phyloP scores from a whole-genome alignment of 176 grass and related monocot species.

The Juncus inflexus region DNA sequence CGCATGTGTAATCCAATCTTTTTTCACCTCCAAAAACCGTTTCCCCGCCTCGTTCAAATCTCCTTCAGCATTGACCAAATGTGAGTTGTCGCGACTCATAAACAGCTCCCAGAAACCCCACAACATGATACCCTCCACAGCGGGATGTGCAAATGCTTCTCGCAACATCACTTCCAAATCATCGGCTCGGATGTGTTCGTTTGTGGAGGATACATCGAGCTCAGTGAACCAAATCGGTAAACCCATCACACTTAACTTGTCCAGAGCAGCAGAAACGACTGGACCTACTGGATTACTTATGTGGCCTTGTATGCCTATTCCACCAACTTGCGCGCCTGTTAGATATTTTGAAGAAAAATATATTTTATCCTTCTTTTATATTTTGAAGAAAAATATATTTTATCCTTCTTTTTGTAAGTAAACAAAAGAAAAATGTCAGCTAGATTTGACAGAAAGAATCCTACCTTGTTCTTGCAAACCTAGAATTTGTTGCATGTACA shows the following conservation, averaged over 20 bases:
- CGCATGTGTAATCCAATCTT: slow-evolving; percentile 58
- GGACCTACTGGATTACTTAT: slow-evolving; percentile 52
- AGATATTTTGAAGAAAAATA: too few species aligned
- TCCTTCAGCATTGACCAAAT: slow-evolving; percentile 72
- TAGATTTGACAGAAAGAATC: too few species aligned
- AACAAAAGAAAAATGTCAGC: too few species aligned
- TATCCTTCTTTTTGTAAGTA: too few species aligned
- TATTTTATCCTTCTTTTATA: too few species aligned
- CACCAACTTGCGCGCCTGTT: slow-evolving; percentile 44
- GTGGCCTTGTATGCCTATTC: slow-evolving; percentile 69
- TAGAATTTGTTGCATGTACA: slow-evolving; percentile 65
- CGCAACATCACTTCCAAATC: slow-evolving; percentile 80
- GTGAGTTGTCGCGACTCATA: slow-evolving; percentile 48
- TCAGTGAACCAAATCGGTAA: slow-evolving; percentile 93
- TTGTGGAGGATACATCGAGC: slow-evolving; percentile 67
- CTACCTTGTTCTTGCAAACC: slow-evolving; percentile 58
- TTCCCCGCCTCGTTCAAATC: slow-evolving; percentile 63
- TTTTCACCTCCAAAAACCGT: slow-evolving; percentile 49
- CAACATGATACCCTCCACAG: slow-evolving; percentile 79
- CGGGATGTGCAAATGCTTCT: slow-evolving; percentile 82
- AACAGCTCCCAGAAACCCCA: slow-evolving; percentile 97
- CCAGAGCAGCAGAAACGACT: slow-evolving; percentile 38
- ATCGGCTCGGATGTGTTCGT: slow-evolving; percentile 74
- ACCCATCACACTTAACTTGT: slow-evolving; percentile 52
- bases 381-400: too few species aligned